A percentile compares a stretch with the other conserved stretches of the same genome.
Evolutionary conservation across 805 yeast species (phyloP).

Genomic region (Wickerhamiella qilinensis): DNA sequence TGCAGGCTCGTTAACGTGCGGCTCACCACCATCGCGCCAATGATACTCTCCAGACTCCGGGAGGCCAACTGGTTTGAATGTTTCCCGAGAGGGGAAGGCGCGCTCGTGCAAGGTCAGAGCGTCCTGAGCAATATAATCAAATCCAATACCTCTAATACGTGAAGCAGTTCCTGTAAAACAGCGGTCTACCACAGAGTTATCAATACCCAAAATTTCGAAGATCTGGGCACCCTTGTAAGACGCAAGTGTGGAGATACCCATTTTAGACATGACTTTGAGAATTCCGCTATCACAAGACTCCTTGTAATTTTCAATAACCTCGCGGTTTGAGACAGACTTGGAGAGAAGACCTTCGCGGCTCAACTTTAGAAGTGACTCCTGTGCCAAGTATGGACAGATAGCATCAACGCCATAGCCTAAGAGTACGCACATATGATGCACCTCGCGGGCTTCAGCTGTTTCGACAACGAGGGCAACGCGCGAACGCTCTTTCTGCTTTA

Average conservation of each 20-base stretch:
- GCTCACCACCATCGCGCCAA: constrained; percentile 98
- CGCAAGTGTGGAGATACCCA: constrained; percentile 97
- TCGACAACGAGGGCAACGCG: constrained; percentile 84
- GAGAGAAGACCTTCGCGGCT: constrained; percentile 53
- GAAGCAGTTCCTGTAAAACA: constrained; percentile 98
- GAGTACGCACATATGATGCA: constrained; percentile 86
- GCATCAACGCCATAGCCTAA: constrained; percentile 98
- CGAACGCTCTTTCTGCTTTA: constrained; percentile 89
- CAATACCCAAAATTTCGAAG: constrained; percentile 92
- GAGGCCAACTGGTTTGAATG: constrained; percentile 53
- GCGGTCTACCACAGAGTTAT: constrained; percentile 84
- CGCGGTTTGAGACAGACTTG: constrained; percentile 35
- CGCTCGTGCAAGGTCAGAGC: constrained; percentile 86
- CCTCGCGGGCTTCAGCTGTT: constrained; percentile 95
- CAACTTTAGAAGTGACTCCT: constrained; percentile 77
- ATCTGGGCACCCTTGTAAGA: constrained; percentile 99
- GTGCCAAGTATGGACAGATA: constrained; percentile 80
- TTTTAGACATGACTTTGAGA: constrained; percentile 93
- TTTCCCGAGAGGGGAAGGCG: constrained; percentile 69
- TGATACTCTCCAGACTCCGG: constrained; percentile 96
- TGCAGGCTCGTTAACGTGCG: constrained; percentile 85
- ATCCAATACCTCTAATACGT: constrained; percentile 87
- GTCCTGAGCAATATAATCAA: constrained; percentile 92
- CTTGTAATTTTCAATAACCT: constrained; percentile 63
- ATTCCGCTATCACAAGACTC: constrained; percentile 81